phyloP scores from a whole-genome alignment of 2,329 filamentous ascomycete species.

The Teratosphaeria zuluensis region DNA sequence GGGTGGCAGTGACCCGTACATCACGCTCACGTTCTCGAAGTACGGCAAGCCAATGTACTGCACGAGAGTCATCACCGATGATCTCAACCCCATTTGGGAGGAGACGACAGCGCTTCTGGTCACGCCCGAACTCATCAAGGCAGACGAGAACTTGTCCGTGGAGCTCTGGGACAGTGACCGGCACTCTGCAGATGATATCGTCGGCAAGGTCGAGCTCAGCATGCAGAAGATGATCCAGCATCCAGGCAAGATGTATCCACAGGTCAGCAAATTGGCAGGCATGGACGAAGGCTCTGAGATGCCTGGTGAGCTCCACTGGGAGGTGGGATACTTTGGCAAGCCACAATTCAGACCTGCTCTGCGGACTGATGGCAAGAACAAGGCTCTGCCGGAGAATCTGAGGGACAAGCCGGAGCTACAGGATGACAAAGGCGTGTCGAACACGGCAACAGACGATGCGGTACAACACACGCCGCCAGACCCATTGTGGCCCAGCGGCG shows the following conservation, averaged over 20 bases:
- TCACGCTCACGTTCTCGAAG: conserved; percentile 89
- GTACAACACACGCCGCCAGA: conserved; percentile 86
- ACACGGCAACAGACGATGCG: conserved; percentile 67
- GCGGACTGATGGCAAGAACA: conserved; percentile 77
- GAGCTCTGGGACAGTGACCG: conserved; percentile 96
- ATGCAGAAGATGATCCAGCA: conserved; percentile 94
- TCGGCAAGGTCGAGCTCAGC: conserved; percentile 86
- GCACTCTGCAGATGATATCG: conserved; percentile 84
- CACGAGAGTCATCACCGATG: conserved; percentile 89
- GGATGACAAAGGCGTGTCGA: conserved; percentile 73
- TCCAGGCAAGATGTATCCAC: conserved; percentile 84
- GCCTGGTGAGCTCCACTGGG: conserved; percentile 92
- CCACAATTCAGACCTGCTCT: conserved; percentile 77
- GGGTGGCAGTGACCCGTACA: conserved; percentile 89
- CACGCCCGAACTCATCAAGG: conserved; percentile 82
- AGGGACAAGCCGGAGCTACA: conserved; percentile 68
- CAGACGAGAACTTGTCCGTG: conserved; percentile 82
- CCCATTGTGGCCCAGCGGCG: conserved; percentile 87
- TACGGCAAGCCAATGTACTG: conserved; percentile 98
- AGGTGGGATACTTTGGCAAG: conserved; percentile 90
- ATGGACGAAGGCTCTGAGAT: conserved; percentile 77
- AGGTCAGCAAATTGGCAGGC: conserved; percentile 72
- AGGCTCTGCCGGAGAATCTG: conserved; percentile 62
- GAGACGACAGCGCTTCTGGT: conserved; percentile 80
- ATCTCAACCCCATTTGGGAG: conserved; percentile 86